Percentiles rank a stretch among this genome's conserved stretches.
These are phyloP conservation scores for Yarrowia sp. DNA, from an alignment of 805 yeast species.

Conservation along the genomic window DNA sequence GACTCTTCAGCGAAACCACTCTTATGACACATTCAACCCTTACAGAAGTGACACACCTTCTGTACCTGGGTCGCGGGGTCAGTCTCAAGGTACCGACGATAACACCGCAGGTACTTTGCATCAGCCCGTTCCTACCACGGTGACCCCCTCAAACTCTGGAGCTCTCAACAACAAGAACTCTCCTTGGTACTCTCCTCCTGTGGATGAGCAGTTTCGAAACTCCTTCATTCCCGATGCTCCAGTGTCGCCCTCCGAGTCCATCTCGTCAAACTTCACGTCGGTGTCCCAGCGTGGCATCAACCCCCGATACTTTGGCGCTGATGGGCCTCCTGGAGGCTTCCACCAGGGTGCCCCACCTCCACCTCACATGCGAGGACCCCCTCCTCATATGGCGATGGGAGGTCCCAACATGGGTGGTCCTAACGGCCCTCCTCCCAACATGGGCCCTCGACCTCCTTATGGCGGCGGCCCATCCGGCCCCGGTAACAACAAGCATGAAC, in stretches of 20 bases:
- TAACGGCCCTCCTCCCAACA: slow-evolving; percentile 8
- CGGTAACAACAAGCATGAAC: slow-evolving; percentile 10
- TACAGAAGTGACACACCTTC: not conserved
- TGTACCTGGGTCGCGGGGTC: not conserved
- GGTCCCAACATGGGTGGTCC: slow-evolving; percentile 3
- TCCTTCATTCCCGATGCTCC: slow-evolving; percentile 26
- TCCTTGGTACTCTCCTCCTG: slow-evolving; percentile 11
- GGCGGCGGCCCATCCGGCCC: not conserved
- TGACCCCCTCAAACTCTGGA: slow-evolving; percentile 14
- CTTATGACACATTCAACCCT: slow-evolving; percentile 22
- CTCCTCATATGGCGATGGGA: slow-evolving; percentile 22
- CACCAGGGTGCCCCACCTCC: slow-evolving; percentile 19
- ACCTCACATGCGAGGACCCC: slow-evolving; percentile 27
- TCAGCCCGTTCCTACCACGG: slow-evolving; percentile 6
- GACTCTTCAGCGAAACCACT: slow-evolving; percentile 10
- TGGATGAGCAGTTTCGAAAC: slow-evolving; percentile 22
- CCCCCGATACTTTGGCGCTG: slow-evolving; percentile 26
- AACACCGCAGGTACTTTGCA: not conserved
- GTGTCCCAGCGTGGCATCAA: slow-evolving; percentile 30
- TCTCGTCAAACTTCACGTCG: slow-evolving; percentile 29
- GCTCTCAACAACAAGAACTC: slow-evolving; percentile 12
- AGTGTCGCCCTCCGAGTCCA: slow-evolving; percentile 29
- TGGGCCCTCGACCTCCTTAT: slow-evolving; percentile 23
- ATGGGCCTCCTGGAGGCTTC: slow-evolving; percentile 22
- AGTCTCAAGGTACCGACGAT: slow-evolving; percentile 6